Conservation (phyloP, 768 basidiomycete species). For the Boletus speciosus region DNA sequence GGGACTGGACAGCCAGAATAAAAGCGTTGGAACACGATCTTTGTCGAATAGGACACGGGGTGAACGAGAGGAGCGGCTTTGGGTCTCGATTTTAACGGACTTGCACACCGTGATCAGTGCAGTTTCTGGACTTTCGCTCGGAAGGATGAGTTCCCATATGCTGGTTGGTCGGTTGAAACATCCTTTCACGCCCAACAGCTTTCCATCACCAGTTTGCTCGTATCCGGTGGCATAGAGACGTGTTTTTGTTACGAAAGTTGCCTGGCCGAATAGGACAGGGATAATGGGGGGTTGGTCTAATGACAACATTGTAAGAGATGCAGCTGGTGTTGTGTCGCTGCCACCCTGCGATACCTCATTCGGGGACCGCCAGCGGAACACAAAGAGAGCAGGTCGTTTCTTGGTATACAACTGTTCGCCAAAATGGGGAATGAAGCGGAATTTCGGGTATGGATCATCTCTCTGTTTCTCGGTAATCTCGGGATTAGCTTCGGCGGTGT, state of each 20-base stretch:
- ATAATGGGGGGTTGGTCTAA: constrained; percentile 2
- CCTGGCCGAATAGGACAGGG: constrained; percentile 15
- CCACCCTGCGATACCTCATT: neutral
- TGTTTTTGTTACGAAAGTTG: constrained; percentile 38
- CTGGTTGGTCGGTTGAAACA: no score
- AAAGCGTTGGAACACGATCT: constrained; percentile 15
- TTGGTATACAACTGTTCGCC: constrained; percentile 60
- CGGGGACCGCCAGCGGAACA: constrained; percentile 45
- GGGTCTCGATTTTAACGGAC: constrained; percentile 35
- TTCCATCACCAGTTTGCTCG: constrained; percentile 27
- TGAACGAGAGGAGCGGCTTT: constrained; percentile 53
- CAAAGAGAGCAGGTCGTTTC: constrained; percentile 28
- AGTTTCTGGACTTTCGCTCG: constrained; percentile 1
- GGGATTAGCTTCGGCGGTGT: constrained; percentile 22
- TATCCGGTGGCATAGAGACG: constrained; percentile 60
- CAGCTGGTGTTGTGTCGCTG: constrained; percentile 6
- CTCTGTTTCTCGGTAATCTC: constrained; percentile 1
- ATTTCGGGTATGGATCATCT: constrained; percentile 37
- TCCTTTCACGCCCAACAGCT: no score
- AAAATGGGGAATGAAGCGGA: constrained; percentile 54
- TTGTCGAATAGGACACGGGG: constrained; percentile 44
- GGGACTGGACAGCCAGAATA: constrained; percentile 55
- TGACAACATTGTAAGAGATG: constrained; percentile 2
- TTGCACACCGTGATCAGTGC: constrained; percentile 17
- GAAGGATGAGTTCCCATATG: constrained; percentile 50